Evolutionary conservation across 192 early-diverging fungal species (phyloP).

Genomic region (Coemansia sp.): DNA sequence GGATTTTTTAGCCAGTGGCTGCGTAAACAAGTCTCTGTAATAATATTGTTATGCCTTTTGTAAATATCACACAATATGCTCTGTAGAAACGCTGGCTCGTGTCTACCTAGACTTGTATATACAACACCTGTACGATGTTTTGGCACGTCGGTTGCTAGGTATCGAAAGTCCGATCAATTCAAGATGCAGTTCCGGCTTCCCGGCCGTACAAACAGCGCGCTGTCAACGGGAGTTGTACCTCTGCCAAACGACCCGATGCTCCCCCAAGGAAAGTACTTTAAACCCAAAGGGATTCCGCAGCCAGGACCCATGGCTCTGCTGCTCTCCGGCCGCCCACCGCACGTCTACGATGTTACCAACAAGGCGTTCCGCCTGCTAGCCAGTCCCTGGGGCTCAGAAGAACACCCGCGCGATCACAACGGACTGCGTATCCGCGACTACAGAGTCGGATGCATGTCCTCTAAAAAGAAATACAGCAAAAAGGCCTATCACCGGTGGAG

Average conservation of each 20-base stretch:
- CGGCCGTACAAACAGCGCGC: constrained; percentile 31
- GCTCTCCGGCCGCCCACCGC: background rate
- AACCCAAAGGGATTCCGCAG: constrained; percentile 30
- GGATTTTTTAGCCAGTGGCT: no score
- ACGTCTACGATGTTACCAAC: background rate
- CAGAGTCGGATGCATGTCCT: constrained; percentile 29
- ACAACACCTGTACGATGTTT: constrained; percentile 4
- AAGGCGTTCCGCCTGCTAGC: constrained; percentile 17
- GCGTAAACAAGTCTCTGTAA: no score
- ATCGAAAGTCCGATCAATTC: constrained; percentile 28
- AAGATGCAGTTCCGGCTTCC: constrained; percentile 37
- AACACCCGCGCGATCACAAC: constrained; percentile 48
- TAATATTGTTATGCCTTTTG: no score
- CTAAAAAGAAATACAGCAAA: constrained; percentile 36
- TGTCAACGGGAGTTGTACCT: constrained; percentile 32
- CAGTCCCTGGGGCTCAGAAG: constrained; percentile 33
- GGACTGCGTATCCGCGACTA: constrained; percentile 43
- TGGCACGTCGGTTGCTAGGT: background rate
- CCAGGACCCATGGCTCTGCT: constrained; percentile 6
- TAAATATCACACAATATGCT: no score
- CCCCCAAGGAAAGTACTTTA: constrained; percentile 33
- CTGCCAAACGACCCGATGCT: constrained; percentile 49
- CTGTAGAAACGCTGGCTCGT: background rate
- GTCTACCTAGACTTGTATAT: background rate
- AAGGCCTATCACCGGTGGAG: constrained; percentile 40